Conservation (phyloP, 371 early-diverging fungal species). For the Rhizopus arrhizus region DNA sequence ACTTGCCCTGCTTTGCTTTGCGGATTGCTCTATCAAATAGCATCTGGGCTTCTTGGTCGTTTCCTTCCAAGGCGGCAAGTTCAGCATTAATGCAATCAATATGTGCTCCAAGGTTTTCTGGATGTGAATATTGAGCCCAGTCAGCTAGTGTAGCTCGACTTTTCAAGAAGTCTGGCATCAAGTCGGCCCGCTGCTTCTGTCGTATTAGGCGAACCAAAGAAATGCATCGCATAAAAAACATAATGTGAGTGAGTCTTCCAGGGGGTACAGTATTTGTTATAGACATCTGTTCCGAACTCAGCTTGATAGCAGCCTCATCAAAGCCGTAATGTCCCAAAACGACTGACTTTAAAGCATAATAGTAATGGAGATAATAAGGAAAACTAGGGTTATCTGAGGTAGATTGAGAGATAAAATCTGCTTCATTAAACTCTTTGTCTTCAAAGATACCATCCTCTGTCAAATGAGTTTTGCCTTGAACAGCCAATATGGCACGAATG, state of each 20-base stretch:
- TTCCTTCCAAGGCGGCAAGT: conserved; percentile 30
- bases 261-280: conserved; percentile 38
- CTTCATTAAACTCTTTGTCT: conserved; percentile 40
- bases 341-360: conserved; percentile 39
- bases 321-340: conserved; percentile 35
- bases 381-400: background rate
- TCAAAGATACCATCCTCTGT: conserved; percentile 39
- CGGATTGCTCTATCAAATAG: conserved; percentile 43
- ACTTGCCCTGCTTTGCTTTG: conserved; percentile 39
- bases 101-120: conserved; percentile 38
- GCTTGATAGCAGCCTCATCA: conserved; percentile 31
- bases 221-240: conserved; percentile 46
- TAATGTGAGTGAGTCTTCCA: conserved; percentile 41
- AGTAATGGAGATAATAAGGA: conserved; percentile 31
- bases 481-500: conserved; percentile 40
- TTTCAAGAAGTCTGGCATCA: conserved; percentile 23
- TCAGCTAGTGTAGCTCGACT: conserved; percentile 27
- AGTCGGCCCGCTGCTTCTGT: conserved; percentile 5
- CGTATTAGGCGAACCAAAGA: conserved; percentile 35
- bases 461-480: conserved; percentile 46
- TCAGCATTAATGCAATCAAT: conserved; percentile 49
- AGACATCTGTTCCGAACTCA: conserved; percentile 34
- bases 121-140: conserved; percentile 41
- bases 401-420: conserved; percentile 23
- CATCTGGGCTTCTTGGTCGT: conserved; percentile 31